These are phyloP conservation scores for Auricularia heimuer DNA, from an alignment of 768 basidiomycete genomes.

Conservation along the genomic window DNA sequence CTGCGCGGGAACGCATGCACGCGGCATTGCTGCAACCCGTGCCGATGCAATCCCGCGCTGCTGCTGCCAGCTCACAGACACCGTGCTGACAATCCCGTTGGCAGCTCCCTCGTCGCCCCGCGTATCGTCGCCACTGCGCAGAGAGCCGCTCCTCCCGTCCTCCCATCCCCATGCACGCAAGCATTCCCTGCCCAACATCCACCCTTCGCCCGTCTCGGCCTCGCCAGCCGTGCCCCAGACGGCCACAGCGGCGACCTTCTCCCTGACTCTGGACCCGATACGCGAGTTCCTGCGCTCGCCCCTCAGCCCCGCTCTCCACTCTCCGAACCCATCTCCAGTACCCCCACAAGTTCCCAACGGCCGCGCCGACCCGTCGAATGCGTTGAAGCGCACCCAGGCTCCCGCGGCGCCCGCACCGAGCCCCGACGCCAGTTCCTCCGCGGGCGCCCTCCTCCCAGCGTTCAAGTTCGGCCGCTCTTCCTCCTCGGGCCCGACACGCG, in stretches of 20 bases:
- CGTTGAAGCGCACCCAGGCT: conserved; percentile 37
- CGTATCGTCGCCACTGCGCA: conserved; percentile 6
- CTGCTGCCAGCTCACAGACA: background rate
- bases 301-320: background rate
- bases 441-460: conserved; percentile 16
- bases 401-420: conserved; percentile 34
- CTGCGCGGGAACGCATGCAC: background rate
- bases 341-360: conserved; percentile 18
- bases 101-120: conserved; percentile 5
- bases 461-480: background rate
- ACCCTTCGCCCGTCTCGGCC: conserved; percentile 1
- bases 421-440: conserved; percentile 29
- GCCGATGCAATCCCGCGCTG: too few species aligned
- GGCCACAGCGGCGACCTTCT: background rate
- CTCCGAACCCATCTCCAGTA: conserved; percentile 19
- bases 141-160: conserved; percentile 5
- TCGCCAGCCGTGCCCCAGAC: conserved; percentile 9
- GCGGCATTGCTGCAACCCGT: background rate
- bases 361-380: conserved; percentile 31
- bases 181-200: conserved; percentile 51
- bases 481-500: background rate
- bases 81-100: background rate
- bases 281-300: conserved; percentile 1
- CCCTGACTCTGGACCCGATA: background rate
- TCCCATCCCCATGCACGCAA: conserved; percentile 73